Percentiles rank a stretch among this genome's conserved stretches.
phyloP scores from a whole-genome alignment of 495 filamentous ascomycete genomes.

The Lophium mytilinum region DNA sequence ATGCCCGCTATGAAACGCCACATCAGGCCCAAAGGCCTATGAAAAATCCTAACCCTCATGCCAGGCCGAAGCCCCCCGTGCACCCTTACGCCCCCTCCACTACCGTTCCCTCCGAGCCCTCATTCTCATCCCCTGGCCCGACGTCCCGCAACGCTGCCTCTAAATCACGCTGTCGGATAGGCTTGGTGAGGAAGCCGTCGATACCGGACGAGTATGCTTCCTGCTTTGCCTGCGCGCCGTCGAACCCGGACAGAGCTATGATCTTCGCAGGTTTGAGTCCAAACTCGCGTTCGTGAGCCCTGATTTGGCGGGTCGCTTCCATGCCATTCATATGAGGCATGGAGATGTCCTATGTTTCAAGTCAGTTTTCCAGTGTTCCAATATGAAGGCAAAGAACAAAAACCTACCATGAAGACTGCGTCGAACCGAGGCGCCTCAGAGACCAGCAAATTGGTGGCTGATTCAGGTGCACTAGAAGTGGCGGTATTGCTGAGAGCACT shows the following conservation, averaged over 20 bases:
- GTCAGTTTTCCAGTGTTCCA: too few relatives aligned
- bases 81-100: too few relatives aligned
- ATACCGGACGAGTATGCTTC: slow-evolving; percentile 62
- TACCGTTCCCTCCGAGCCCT: neutral
- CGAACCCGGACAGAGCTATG: slow-evolving; percentile 64
- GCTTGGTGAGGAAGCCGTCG: slow-evolving; percentile 67
- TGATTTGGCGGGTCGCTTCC: slow-evolving; percentile 24
- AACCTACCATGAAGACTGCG: slow-evolving; percentile 45
- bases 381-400: too few relatives aligned
- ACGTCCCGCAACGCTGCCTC: slow-evolving; percentile 19
- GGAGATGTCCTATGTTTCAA: slow-evolving; percentile 38
- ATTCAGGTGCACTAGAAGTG: neutral
- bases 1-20: too few relatives aligned
- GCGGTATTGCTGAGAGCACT: slow-evolving; percentile 28
- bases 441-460: neutral
- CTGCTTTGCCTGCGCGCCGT: slow-evolving; percentile 51
- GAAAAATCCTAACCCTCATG: too few relatives aligned
- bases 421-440: slow-evolving; percentile 35
- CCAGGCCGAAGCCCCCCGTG: too few relatives aligned
- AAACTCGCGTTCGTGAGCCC: slow-evolving; percentile 45
- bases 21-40: too few relatives aligned
- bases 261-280: slow-evolving; percentile 43
- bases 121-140: slow-evolving; percentile 7
- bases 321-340: slow-evolving; percentile 48
- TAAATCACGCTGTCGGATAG: slow-evolving; percentile 44